Evolutionary conservation across 352 stramenopile species (phyloP).

Genomic region (Pythium sukuiense): DNA sequence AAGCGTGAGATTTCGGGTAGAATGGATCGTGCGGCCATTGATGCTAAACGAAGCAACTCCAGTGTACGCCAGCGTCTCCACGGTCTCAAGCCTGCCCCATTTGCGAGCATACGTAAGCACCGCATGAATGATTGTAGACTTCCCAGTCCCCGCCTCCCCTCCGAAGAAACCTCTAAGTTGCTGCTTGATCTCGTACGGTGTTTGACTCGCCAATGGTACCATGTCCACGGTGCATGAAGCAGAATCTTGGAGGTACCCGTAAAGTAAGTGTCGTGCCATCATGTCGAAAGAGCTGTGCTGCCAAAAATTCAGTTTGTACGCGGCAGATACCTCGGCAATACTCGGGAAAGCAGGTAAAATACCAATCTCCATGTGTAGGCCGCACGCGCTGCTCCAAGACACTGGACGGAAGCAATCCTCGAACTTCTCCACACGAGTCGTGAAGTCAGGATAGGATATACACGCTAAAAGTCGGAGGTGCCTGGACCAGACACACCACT

Average conservation of each 20-base stretch:
- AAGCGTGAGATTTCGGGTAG: conserved; percentile 19
- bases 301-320: conserved; percentile 31
- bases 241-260: conserved; percentile 21
- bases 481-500: background rate
- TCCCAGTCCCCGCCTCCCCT: conserved; percentile 28
- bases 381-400: background rate
- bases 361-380: background rate
- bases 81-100: conserved; percentile 7
- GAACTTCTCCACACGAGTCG: conserved; percentile 16
- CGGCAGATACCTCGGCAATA: conserved; percentile 17
- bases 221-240: background rate
- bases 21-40: conserved; percentile 26
- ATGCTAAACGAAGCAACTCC: conserved; percentile 23
- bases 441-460: background rate
- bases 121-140: conserved; percentile 28
- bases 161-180: conserved; percentile 24
- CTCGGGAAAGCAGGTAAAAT: conserved; percentile 20
- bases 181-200: conserved; percentile 2
- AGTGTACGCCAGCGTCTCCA: conserved; percentile 21
- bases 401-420: conserved; percentile 16
- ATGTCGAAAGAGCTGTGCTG: conserved; percentile 32
- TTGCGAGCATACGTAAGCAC: conserved; percentile 8
- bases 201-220: background rate
- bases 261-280: conserved; percentile 25
- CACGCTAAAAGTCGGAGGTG: conserved; percentile 14